These are phyloP conservation scores for Megacollybia marginata DNA, from an alignment of 768 basidiomycete genomes.

Conservation along the genomic window DNA sequence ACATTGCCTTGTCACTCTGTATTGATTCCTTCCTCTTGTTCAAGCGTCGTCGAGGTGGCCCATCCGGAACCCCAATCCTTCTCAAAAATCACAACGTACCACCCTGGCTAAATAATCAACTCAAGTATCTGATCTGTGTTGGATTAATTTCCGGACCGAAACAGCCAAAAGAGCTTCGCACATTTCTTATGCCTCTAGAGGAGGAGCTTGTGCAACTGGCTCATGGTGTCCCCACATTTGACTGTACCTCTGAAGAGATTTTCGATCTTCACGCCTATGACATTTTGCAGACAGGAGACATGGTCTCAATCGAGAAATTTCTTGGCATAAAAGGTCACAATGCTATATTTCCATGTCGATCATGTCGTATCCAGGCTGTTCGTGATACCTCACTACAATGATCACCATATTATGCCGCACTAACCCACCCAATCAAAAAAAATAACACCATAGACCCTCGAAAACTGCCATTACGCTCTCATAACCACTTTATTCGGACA, in stretches of 20 bases:
- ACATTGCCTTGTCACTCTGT: constrained; percentile 27
- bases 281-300: constrained; percentile 23
- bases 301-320: constrained; percentile 22
- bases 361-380: constrained; percentile 25
- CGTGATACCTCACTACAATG: constrained; percentile 1
- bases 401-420: constrained; percentile 18
- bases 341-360: constrained; percentile 21
- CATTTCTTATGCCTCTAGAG: background rate
- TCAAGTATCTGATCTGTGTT: constrained; percentile 17
- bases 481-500: constrained; percentile 8
- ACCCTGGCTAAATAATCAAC: constrained; percentile 25
- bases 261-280: constrained; percentile 16
- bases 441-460: constrained; percentile 5
- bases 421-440: constrained; percentile 5
- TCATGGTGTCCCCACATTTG: background rate
- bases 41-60: constrained; percentile 9
- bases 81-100: no score
- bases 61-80: constrained; percentile 18
- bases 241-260: background rate
- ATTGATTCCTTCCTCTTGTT: constrained; percentile 28
- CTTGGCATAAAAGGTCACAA: constrained; percentile 31
- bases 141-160: no score
- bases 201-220: background rate
- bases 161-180: no score
- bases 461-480: constrained; percentile 13